Evolutionary conservation across 1,284 basidiomycete genomes (phyloP), one percentile per base, ranked within the genome.

Genomic region (Chondrostereum purpureum): DNA sequence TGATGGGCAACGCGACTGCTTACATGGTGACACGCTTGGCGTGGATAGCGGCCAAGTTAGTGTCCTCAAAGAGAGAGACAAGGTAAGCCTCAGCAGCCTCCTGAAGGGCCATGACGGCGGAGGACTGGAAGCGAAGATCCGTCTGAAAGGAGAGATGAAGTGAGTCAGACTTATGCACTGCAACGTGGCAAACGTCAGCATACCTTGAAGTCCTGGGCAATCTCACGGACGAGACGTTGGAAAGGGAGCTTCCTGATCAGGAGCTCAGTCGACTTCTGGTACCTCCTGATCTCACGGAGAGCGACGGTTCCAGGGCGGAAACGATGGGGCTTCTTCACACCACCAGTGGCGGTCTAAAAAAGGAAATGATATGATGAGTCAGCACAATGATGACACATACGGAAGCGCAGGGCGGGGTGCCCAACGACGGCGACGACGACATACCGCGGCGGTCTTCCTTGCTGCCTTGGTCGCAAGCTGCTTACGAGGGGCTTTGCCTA

Each of bases 251-350:
- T 94, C 72, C 91, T 80, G 76, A 95, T 94, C 61, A 94, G 80
- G 61, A 94, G 80, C 77, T 94, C 91, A 57, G 93, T 92, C 59
- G 90, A 92, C 79, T 92, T 93, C 69, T 96, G 94, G 82, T 97
- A 97, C 66, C 92, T 80, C 70, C 94, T 79, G 60, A 97, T 97
- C 75, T 97, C 93, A 83, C 93, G 90, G 53, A 97, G 90, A 59
- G 93, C 93, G 75, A 97, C 92, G 59, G 93, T 96, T 78, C 93
- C 93, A 60, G 93, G 93, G 68, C 91, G 84, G 89, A 95, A 96
- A 65, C 92, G 82, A 70, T 95, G 92, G 53, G 91, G 90, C 76
- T 93, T 94, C 90, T 94, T 93, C 63, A 94, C 92, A 84, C 93
- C 93, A 73, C 92, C 93, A 60, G 93, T 87, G 47, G 86, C 78